Evolutionary conservation across 225 moss, liverwort and hornwort genomes (phyloP).

Genomic region (Lunularia cruciata): DNA sequence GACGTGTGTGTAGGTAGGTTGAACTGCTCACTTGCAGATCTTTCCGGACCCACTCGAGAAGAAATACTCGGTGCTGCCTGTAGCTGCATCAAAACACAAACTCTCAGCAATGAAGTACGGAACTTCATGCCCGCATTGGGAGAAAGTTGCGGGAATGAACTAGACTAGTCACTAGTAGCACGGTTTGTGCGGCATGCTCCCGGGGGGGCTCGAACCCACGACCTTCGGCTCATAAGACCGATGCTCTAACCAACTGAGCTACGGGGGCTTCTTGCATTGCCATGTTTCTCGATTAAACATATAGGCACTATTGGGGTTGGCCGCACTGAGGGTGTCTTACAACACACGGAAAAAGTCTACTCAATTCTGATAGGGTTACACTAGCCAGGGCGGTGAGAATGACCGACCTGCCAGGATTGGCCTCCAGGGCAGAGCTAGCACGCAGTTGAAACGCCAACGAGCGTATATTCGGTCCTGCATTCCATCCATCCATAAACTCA

Average conservation of each 20-base stretch:
- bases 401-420: constrained; percentile 84
- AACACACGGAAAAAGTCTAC: too few relatives aligned
- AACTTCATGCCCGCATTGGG: not conserved
- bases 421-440: constrained; percentile 90
- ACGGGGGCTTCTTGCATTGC: constrained; percentile 22
- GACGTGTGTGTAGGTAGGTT: not conserved
- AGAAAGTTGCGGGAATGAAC: not conserved
- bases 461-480: constrained; percentile 86
- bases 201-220: constrained; percentile 51
- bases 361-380: too few relatives aligned
- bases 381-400: not conserved
- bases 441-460: constrained; percentile 90
- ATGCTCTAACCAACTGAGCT: constrained; percentile 52
- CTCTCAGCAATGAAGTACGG: not conserved
- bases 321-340: too few relatives aligned
- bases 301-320: too few relatives aligned
- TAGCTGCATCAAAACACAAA: constrained; percentile 51
- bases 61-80: constrained; percentile 94
- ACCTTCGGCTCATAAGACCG: constrained; percentile 53
- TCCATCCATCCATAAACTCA: too few relatives aligned
- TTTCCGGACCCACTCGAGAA: constrained; percentile 81
- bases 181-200: constrained; percentile 19
- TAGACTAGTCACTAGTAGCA: not conserved
- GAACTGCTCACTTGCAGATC: constrained; percentile 62
- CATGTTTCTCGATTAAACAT: too few relatives aligned